These are phyloP conservation scores for Martensiomyces pterosporus DNA, from an alignment of 192 early-diverging fungal genomes.

Conservation along the genomic window DNA sequence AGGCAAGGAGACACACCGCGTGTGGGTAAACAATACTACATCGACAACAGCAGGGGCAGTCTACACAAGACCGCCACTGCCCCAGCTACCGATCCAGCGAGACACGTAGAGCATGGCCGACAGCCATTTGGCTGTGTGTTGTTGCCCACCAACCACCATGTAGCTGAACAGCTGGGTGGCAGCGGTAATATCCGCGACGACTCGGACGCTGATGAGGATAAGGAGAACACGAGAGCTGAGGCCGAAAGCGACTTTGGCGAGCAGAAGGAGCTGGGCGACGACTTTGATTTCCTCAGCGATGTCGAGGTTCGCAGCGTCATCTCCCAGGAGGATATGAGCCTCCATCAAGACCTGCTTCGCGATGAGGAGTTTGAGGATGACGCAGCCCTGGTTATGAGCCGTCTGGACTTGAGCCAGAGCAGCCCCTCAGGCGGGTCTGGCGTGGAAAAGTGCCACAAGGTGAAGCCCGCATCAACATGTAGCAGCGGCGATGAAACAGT, in stretches of 20 bases:
- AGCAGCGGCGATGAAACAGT: background rate
- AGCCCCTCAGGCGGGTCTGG: background rate
- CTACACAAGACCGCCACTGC: no score
- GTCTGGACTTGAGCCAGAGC: background rate
- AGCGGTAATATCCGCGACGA: background rate
- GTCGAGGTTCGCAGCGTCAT: slow-evolving; percentile 24
- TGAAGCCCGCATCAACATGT: background rate
- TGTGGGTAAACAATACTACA: no score
- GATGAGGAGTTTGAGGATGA: slow-evolving; percentile 13
- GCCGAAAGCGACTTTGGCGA: no score
- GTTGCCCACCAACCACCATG: no score
- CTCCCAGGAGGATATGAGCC: slow-evolving; percentile 28
- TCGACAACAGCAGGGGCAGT: no score
- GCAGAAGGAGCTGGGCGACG: slow-evolving; percentile 21
- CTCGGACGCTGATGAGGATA: background rate
- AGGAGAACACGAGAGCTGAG: background rate
- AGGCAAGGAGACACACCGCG: no score
- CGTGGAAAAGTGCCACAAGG: background rate
- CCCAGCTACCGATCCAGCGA: no score
- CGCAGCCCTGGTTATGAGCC: slow-evolving; percentile 8
- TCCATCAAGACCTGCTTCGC: background rate
- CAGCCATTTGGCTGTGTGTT: no score
- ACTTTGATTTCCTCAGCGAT: slow-evolving; percentile 3
- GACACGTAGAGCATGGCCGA: no score
- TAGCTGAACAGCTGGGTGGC: no score